Evolutionary conservation across 352 stramenopile species (phyloP).

Genomic region (Saprolegnia parasitica): DNA sequence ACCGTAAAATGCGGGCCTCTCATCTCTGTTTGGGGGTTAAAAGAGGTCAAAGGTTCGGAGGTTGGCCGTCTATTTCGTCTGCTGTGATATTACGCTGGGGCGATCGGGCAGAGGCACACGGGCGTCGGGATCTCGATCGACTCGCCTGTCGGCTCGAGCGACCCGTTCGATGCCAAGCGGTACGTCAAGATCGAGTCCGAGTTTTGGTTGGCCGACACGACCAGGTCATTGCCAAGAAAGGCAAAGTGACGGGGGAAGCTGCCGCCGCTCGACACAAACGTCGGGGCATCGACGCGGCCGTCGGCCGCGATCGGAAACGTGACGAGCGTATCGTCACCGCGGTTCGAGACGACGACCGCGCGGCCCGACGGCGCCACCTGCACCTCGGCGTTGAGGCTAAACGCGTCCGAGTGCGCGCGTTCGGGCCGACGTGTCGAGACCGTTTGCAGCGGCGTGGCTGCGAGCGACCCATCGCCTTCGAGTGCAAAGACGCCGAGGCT

Average conservation of each 20-base stretch:
- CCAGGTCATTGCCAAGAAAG: slow-evolving; percentile 6
- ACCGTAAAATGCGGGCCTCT: too few species aligned
- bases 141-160: slow-evolving; percentile 13
- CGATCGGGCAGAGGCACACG: slow-evolving; percentile 10
- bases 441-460: slow-evolving; percentile 44
- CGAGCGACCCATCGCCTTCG: slow-evolving; percentile 44
- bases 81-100: not conserved
- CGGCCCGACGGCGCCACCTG: slow-evolving; percentile 14
- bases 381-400: slow-evolving; percentile 20
- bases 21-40: too few species aligned
- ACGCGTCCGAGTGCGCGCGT: not conserved
- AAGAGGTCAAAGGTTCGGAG: too few species aligned
- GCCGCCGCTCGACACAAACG: slow-evolving; percentile 22
- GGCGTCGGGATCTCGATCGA: slow-evolving; percentile 16
- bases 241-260: slow-evolving; percentile 13
- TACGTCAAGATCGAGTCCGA: slow-evolving; percentile 21
- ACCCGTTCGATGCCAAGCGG: not conserved
- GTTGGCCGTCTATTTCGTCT: too few species aligned
- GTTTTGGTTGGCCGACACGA: slow-evolving; percentile 26
- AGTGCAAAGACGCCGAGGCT: slow-evolving; percentile 57
- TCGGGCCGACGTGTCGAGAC: slow-evolving; percentile 41
- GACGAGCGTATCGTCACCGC: slow-evolving; percentile 14
- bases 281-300: not conserved
- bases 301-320: slow-evolving; percentile 10
- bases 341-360: slow-evolving; percentile 4